Percentiles rank a stretch among this genome's conserved stretches.
Conservation (phyloP, 768 basidiomycete species). For the Suillus americanus region DNA sequence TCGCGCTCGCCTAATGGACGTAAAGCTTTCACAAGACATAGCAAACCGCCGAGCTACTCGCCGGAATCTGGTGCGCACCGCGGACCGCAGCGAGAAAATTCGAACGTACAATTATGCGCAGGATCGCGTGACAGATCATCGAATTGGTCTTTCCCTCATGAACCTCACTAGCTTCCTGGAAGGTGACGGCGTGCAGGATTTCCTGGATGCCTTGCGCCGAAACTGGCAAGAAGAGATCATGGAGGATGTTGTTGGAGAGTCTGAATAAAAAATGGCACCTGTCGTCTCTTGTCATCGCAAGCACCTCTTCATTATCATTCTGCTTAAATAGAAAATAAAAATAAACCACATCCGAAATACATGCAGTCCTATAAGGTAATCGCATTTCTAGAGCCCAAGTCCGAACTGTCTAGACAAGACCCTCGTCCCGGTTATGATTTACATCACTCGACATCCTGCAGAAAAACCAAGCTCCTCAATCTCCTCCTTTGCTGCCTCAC, state of each 20-base stretch:
- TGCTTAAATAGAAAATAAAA: constrained; percentile 6
- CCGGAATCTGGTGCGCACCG: constrained; percentile 72
- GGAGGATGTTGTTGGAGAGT: constrained; percentile 47
- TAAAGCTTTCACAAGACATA: constrained; percentile 69
- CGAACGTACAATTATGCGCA: constrained; percentile 95
- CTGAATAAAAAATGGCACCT: not conserved
- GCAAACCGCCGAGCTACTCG: constrained; percentile 68
- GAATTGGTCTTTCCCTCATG: constrained; percentile 74
- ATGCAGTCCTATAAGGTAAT: not conserved
- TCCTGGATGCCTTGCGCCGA: constrained; percentile 56
- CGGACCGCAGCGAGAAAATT: constrained; percentile 92
- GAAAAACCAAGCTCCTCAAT: constrained; percentile 60
- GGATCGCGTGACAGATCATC: constrained; percentile 92
- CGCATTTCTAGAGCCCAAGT: too few species aligned
- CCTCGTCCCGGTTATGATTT: not conserved
- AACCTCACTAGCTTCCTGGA: constrained; percentile 67
- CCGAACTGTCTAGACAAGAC: not conserved
- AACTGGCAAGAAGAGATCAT: constrained; percentile 55
- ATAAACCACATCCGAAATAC: not conserved
- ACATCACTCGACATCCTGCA: constrained; percentile 43
- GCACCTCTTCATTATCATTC: not conserved
- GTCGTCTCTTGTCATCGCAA: not conserved
- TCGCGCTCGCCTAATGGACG: constrained; percentile 80
- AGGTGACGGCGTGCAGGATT: constrained; percentile 57
- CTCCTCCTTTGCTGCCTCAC: constrained; percentile 71